Evolutionary conservation across 169 alveolate species (phyloP), one percentile per base, ranked within the genome.

Genomic region (Cryptosporidium parvum): DNA sequence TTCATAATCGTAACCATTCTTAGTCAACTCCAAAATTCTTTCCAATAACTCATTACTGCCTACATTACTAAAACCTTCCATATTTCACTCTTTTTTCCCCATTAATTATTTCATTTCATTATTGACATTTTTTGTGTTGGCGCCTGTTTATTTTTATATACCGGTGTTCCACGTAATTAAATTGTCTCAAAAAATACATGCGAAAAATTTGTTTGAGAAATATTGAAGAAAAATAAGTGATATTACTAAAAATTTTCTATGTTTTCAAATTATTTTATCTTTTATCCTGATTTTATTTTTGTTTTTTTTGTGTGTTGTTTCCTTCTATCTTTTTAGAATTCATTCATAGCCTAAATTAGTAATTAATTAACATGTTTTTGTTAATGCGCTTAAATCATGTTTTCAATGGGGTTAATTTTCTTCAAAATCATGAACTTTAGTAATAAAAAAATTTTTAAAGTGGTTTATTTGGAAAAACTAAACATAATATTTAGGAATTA

Each of bases 21-120:
- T 65, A 10, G 56, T 61, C 51, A 80, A n/a, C 62, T 80, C 75
- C 23, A 80, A 33, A 29, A 65, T 65, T 52, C 56, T 80, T n/a
- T 51, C 53, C 12, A 80, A 65, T 14, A 80, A 39, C 1, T 80
- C 89, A n/a, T 80, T 53, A 1, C 26, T 65, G 12, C 59, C 71
- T 53, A 14, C 73, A 26, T 56, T 56, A n/a, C 37, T 26, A 56
- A 56, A 56, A 23, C 35, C 14, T 26, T 56, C 67, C 67, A 56
- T 56, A 23, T 23, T 56, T 10, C 12, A 6, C 5, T 26, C 16
- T 48, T 14, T 31, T 48, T 48, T 12, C 26, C 26, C 8, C 31
- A 23, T 21, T 21, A 21, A 53, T n/a, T n/a, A 53, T 8, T 53
- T 53, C 29, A 8, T 56, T 56, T 26, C 29, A 21, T 21, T 56